Percentiles rank a stretch among this genome's conserved stretches.
Evolutionary conservation across 2,329 filamentous ascomycete genomes (phyloP).

Genomic region (Aspergillus sergii): DNA sequence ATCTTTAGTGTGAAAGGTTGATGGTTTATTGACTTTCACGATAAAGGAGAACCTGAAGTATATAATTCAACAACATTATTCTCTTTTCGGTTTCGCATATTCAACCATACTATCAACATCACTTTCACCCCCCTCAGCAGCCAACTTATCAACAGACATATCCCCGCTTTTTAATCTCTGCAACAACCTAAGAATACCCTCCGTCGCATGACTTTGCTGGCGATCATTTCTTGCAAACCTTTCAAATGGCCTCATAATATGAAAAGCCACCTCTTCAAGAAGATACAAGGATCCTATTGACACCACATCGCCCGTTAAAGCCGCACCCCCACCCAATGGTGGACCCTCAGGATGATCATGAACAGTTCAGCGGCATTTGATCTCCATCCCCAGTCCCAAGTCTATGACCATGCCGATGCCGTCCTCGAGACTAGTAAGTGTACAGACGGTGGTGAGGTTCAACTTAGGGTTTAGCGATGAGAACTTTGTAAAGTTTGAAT

Average conservation of each 20-base stretch:
- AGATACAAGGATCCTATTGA: too few species aligned
- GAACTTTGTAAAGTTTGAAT: not conserved
- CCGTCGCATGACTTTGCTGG: not conserved
- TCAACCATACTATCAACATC: not conserved
- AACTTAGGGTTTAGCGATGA: slow-evolving; percentile 1
- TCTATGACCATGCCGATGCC: not conserved
- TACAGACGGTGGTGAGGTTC: not conserved
- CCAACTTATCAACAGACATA: not conserved
- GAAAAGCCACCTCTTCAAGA: too few species aligned
- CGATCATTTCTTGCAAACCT: not conserved
- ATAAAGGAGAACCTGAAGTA: not conserved
- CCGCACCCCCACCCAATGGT: too few species aligned
- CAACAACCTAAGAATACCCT: not conserved
- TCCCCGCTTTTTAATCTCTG: not conserved
- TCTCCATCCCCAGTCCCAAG: not conserved
- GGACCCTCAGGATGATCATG: not conserved
- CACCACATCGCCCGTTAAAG: too few species aligned
- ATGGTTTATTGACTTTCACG: not conserved
- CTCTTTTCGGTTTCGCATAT: not conserved
- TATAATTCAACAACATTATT: not conserved
- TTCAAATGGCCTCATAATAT: too few species aligned
- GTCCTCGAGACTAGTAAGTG: not conserved
- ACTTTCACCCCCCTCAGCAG: too few species aligned
- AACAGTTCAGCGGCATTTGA: not conserved
- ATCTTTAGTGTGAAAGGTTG: not conserved